Percentiles rank a stretch among this genome's conserved stretches.
Conservation (phyloP, 192 early-diverging fungal genomes). For the Paraglomus brasilianum region DNA sequence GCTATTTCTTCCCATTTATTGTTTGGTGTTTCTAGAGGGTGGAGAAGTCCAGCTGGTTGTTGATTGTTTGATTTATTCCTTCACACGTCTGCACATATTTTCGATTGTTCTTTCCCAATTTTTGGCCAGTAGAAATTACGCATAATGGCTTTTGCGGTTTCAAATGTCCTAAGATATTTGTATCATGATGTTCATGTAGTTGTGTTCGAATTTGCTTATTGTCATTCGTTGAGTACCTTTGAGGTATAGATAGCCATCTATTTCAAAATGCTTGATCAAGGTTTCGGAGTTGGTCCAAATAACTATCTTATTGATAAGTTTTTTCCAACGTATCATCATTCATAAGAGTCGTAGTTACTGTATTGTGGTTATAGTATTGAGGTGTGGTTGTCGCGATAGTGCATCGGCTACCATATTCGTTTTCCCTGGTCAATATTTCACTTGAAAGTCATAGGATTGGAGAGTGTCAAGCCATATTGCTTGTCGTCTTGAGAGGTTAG, state of each 20-base stretch:
- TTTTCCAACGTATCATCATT: neutral
- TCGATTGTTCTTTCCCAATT: neutral
- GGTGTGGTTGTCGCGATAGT: neutral
- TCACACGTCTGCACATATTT: neutral
- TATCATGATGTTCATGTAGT: no score
- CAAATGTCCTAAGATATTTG: no score
- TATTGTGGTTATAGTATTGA: neutral
- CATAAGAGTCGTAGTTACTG: neutral
- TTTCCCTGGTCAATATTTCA: slow-evolving; percentile 2
- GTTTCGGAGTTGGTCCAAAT: no score
- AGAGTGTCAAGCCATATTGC: slow-evolving; percentile 23
- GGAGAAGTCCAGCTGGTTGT: slow-evolving; percentile 22
- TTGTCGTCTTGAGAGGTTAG: slow-evolving; percentile 25
- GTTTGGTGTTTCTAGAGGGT: slow-evolving; percentile 8
- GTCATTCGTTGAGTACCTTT: no score
- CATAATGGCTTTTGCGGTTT: neutral
- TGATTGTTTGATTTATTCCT: neutral
- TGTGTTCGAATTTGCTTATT: no score
- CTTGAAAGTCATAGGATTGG: slow-evolving; percentile 12
- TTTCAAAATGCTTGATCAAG: no score
- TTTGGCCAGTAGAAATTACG: neutral
- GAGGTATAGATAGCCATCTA: no score
- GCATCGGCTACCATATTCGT: slow-evolving; percentile 3
- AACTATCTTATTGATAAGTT: neutral
- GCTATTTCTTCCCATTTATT: slow-evolving; percentile 37